Base-by-base conservation (phyloP, 129 eudicot species). In the Lactuca saligna region DNA sequence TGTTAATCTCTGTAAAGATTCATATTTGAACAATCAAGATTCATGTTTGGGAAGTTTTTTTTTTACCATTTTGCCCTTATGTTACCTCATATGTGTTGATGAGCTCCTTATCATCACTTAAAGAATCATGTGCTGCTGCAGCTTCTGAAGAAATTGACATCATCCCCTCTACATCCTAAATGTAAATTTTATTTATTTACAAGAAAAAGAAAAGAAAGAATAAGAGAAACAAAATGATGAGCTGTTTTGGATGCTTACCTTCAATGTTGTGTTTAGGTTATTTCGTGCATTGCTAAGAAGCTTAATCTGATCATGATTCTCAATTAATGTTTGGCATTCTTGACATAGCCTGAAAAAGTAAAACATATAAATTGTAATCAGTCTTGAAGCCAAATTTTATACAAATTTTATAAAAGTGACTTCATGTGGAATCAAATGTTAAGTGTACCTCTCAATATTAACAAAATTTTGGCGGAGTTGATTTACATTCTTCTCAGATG, bases 101-200 rank as follows among this genome's bases (percentile, higher is more conserved):
- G 50, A 94, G 95, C 78, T 94, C 99, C 81, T 80, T 94, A 64
- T 94, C 97, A 80, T 94, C 93, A 69, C 87, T 87, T 71, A 94
- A 71, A 57, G 99, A 89, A 62, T 89, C 91, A 54, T 81, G 90
- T 17, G 99, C 99, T 74, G 82, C 99, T 59, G 97, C 74, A 69
- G 99, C 99, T 81, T 94, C 99, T 35, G 79, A 91, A 54, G 99
- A 94, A 61, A 94, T 94, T 4, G 99, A 90, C 97, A 94, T 87
- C 99, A 94, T 89, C 17, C 99, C 99, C 79, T 90, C 99, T 61
- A 94, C 90, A 76, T 94, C 99, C 99, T 94, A 68, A 69, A 38
- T 71, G 58, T 69, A 34, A 9, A 58, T 9, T 37, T 33, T 57
- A 13, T 25, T 44, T n/a, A 41, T 12, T 16, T 17, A 20, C 14